Percentiles rank a stretch among this genome's conserved stretches.
phyloP scores from a whole-genome alignment of 2,329 filamentous ascomycete species.

The Alternaria sp. region DNA sequence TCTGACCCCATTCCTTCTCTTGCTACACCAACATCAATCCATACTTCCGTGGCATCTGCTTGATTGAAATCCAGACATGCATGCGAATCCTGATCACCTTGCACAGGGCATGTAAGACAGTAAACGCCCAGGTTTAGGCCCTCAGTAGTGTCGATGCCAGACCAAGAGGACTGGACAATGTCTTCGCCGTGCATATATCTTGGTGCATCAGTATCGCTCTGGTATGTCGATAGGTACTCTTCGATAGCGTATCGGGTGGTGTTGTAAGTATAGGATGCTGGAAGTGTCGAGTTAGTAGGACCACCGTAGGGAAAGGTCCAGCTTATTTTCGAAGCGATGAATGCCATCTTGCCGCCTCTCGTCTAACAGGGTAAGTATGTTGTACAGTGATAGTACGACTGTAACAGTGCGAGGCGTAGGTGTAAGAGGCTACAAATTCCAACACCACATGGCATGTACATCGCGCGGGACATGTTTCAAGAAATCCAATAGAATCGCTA shows the following conservation, averaged over 20 bases:
- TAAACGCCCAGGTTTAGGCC: neutral
- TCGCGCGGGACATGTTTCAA: neutral
- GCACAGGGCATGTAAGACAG: neutral
- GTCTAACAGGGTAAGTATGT: neutral
- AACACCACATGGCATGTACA: neutral
- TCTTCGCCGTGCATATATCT: neutral
- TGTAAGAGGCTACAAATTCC: neutral
- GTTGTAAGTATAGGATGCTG: neutral
- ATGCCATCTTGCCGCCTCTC: neutral
- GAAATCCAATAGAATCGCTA: neutral
- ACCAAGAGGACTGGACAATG: neutral
- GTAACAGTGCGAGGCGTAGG: neutral
- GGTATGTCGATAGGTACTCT: neutral
- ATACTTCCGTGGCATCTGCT: neutral
- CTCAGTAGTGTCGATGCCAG: neutral
- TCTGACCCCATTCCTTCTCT: neutral
- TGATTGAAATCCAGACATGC: neutral
- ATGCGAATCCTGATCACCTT: neutral
- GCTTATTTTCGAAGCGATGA: neutral
- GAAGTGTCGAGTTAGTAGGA: neutral
- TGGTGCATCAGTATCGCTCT: neutral
- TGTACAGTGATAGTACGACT: neutral
- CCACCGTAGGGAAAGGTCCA: neutral
- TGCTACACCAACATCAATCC: neutral
- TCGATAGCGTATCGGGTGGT: neutral